Conservation (phyloP, 148 eudicot species). For the Persicaria tinctoria region DNA sequence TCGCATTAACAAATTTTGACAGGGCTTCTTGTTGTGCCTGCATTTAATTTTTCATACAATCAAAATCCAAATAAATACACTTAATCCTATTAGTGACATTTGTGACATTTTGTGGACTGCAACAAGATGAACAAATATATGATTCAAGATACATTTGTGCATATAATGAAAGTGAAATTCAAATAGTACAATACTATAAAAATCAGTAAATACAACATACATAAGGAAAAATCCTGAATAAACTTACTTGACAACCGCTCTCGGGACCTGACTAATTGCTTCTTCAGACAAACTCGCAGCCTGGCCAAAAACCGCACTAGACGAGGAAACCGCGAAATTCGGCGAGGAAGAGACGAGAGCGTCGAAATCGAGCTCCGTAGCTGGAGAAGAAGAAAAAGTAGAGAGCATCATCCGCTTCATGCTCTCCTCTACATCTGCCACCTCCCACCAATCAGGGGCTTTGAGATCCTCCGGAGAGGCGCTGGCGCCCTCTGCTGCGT, state of each 20-base stretch:
- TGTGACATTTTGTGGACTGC: neutral
- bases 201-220: neutral
- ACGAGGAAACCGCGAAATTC: slow-evolving; percentile 16
- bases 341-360: slow-evolving; percentile 16
- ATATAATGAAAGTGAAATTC: neutral
- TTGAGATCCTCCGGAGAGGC: slow-evolving; percentile 29
- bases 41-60: slow-evolving; percentile 3
- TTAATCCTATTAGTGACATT: neutral
- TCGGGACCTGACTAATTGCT: slow-evolving; percentile 63
- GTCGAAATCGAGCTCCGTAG: slow-evolving; percentile 18
- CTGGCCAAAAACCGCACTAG: neutral
- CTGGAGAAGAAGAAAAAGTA: slow-evolving; percentile 14
- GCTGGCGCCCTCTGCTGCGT: slow-evolving; percentile 15
- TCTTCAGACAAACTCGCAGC: slow-evolving; percentile 40
- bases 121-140: neutral
- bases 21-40: slow-evolving; percentile 93
- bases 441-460: slow-evolving; percentile 89
- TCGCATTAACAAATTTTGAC: slow-evolving; percentile 83
- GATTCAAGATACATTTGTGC: neutral
- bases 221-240: neutral
- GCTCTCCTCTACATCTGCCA: slow-evolving; percentile 78
- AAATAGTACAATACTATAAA: neutral
- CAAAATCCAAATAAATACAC: neutral
- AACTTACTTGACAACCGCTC: slow-evolving; percentile 76
- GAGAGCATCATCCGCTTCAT: slow-evolving; percentile 60